Evolutionary conservation across 441 rosid genomes (phyloP), one percentile per base, ranked within the genome.

Genomic region (Isatis lusitanica): DNA sequence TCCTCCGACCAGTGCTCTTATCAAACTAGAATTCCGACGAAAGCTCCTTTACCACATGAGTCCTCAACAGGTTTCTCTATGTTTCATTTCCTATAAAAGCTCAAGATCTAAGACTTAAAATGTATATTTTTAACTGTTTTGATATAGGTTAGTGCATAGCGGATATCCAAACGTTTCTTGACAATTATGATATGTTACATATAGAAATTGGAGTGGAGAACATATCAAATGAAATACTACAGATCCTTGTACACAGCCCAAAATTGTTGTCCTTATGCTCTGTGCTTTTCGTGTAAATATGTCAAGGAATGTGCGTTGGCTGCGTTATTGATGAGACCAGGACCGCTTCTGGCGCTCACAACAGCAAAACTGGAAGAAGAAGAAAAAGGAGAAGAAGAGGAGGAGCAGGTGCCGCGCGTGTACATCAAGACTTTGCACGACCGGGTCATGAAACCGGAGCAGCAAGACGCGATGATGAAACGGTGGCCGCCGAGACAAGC

Each of bases 1-100:
- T 8, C 87, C 93, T 60, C 98, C 98, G 10, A 94, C 98, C 0
- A 83, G 85, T 75, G 91, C 91, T 33, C 17, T 84, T 61, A 33
- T 94, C 55, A 90, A 85, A 84, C 81, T 78, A 40, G 83, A 86
- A 44, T 84, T 80, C 63, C 92, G 82, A 36, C 85, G 92, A 74
- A 63, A 81, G 56, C 85, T 94, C 66, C 40, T 78, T 12, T 91
- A 84, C 74, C 96, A 85, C 11, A 73, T 84, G 92, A 78, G 87
- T 80, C 93, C 95, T 59, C 89, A 24, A 35, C 92, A 91, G 96
- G 97, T 92, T 85, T 50, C 36, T 51, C 59, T 13, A 21, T n/a
- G 10, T 28, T 68, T 63, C 66, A 55, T 46, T 57, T 48, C 66
- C 28, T 52, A 31, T 24, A 36, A 4, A 53, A n/a, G 4, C 31